Evolutionary conservation across 2,329 filamentous ascomycete species (phyloP).

Genomic region (Arthroderma uncinatum): DNA sequence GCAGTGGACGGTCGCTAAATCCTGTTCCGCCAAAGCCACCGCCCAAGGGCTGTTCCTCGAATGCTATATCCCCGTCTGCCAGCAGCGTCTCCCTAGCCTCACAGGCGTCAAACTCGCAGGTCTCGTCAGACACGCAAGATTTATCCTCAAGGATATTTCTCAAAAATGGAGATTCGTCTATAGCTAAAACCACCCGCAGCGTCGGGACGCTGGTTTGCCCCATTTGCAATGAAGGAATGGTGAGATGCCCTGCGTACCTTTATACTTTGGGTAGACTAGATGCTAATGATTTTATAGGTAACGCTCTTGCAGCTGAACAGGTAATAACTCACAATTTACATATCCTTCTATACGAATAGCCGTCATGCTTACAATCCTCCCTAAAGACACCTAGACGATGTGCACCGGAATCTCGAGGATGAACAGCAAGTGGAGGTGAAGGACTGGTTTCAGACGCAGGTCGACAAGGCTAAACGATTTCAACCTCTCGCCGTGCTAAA

Average conservation of each 20-base stretch:
- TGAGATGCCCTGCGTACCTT: conserved; percentile 31
- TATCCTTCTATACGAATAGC: conserved; percentile 16
- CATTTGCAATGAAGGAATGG: conserved; percentile 99
- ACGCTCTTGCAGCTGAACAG: conserved; percentile 86
- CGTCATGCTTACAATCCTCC: conserved; percentile 6
- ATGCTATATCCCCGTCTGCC: conserved; percentile 49
- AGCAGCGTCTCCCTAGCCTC: conserved; percentile 73
- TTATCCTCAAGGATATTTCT: conserved; percentile 71
- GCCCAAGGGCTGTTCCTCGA: conserved; percentile 31
- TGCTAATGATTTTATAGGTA: conserved; percentile 44
- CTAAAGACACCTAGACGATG: conserved; percentile 67
- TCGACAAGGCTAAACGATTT: conserved; percentile 84
- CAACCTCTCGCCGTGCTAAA: conserved; percentile 85
- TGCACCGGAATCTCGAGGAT: conserved; percentile 77
- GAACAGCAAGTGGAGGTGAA: conserved; percentile 88
- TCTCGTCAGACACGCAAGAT: conserved; percentile 64
- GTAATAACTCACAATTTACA: conserved; percentile 26
- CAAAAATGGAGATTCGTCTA: conserved; percentile 41
- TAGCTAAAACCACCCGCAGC: conserved; percentile 38
- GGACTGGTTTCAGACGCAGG: conserved; percentile 92
- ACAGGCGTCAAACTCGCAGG: conserved; percentile 58
- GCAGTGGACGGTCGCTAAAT: conserved; percentile 71
- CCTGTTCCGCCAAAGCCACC: conserved; percentile 43
- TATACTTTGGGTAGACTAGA: not conserved
- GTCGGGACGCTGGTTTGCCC: conserved; percentile 68